Conservation (phyloP, 1,284 basidiomycete genomes). For the Apiotrichum montevideense region DNA sequence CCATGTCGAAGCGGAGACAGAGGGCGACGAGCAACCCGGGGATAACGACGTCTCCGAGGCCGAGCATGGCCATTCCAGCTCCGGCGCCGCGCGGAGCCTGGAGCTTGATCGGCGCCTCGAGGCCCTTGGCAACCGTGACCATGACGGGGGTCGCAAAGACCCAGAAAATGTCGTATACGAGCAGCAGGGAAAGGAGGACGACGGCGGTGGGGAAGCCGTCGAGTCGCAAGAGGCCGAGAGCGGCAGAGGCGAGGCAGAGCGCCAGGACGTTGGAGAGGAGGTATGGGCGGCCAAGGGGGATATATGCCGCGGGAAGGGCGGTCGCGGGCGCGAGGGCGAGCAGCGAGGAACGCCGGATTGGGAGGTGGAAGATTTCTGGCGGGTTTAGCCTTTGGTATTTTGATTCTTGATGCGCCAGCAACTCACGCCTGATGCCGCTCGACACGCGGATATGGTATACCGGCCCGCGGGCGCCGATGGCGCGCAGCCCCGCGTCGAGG, state of each 20-base stretch:
- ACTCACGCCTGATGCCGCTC: constrained; percentile 39
- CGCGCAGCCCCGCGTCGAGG: constrained; percentile 20
- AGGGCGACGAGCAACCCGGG: constrained; percentile 81
- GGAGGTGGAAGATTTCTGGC: constrained; percentile 41
- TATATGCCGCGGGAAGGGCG: constrained; percentile 64
- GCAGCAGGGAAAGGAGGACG: constrained; percentile 71
- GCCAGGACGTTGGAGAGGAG: constrained; percentile 74
- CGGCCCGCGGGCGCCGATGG: constrained; percentile 17
- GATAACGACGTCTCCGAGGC: constrained; percentile 65
- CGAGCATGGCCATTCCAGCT: constrained; percentile 78
- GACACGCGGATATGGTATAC: constrained; percentile 43
- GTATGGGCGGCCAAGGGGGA: constrained; percentile 59
- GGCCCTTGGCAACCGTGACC: constrained; percentile 83
- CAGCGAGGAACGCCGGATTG: constrained; percentile 52
- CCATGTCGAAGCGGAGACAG: constrained; percentile 79
- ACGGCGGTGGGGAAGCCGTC: constrained; percentile 87
- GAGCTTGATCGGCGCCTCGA: constrained; percentile 92
- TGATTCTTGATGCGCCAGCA: not conserved
- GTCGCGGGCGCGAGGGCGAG: constrained; percentile 60
- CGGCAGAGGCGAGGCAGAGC: constrained; percentile 76
- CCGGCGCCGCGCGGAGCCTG: constrained; percentile 65
- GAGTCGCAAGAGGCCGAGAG: constrained; percentile 72
- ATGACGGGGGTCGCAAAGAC: constrained; percentile 57
- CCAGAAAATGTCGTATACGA: constrained; percentile 76
- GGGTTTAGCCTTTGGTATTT: constrained; percentile 3